Conservation (phyloP, 345 rosid species). For the Salix brachista region DNA sequence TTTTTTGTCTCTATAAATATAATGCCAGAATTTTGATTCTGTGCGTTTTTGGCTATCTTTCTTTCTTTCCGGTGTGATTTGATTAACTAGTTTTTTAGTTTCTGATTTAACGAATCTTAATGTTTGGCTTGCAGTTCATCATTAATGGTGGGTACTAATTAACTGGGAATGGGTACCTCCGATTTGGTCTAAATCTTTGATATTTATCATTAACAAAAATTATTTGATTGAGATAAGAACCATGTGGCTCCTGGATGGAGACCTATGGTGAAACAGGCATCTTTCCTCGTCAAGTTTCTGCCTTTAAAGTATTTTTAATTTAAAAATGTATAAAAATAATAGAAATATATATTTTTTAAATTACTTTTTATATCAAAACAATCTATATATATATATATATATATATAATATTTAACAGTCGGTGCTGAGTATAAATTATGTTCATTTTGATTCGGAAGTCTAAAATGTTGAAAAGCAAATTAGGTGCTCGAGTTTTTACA, state of each 20-base stretch:
- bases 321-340: no score
- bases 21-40: constrained; percentile 22
- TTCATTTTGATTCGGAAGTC: neutral
- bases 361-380: no score
- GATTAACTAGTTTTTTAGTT: no score
- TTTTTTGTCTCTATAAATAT: neutral
- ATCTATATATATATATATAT: no score
- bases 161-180: neutral
- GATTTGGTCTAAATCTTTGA: neutral
- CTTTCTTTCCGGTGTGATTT: neutral
- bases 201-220: no score
- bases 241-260: neutral
- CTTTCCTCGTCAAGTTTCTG: no score
- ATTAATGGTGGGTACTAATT: neutral
- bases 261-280: neutral
- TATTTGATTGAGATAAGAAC: neutral
- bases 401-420: no score
- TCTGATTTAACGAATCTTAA: neutral
- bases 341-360: no score
- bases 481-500: neutral
- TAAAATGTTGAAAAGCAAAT: neutral
- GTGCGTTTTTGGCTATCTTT: constrained; percentile 7
- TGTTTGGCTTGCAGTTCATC: neutral
- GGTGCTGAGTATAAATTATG: neutral
- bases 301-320: no score